Evolutionary conservation across 1,139 yeast genomes (phyloP), one percentile per base, ranked within the genome.

Genomic region (Kurtzmaniella quercitrusa): DNA sequence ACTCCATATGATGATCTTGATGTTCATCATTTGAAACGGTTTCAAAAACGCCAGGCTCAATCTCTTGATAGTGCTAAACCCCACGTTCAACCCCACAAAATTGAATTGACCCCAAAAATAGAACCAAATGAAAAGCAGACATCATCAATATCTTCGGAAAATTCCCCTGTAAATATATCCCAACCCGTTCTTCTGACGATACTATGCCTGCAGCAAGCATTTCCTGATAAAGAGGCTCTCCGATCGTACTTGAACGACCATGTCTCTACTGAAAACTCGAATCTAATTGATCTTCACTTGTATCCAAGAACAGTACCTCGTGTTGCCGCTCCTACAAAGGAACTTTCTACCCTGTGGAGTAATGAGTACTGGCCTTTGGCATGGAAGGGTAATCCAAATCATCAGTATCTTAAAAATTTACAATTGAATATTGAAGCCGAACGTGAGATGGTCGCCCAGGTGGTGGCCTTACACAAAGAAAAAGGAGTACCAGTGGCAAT

Each of bases 361-460:
- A 47, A 57, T 1, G 48, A 59, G 28, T 78, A 76, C 48, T 93
- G 98, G 98, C 98, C 98, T 0, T 65, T 88, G 46, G 72, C 88
- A 28, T 93, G 98, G 98, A 82, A 89, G 51, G 98, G 98, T 0
- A 88, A 91, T 55, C 95, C 96, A 0, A 74, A 84, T 49, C 84
- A 86, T 42, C 93, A 88, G 55, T 80, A 80, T 38, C 66, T 88
- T 19, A 77, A 78, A 38, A 72, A 79, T 40, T 64, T 76, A 23
- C 54, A 59, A 14, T 64, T 82, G 41, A 78, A 85, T 49, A 66
- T 80, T 39, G 61, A 53, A 0, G 58, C 57, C 23, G 81, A 78
- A 38, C 56, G 55, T 34, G 42, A 50, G 5, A 66, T 77, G 55
- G 63, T 84, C n/a, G 44, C 43, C 15, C 45, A 42, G 23, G 43